Percentiles rank a stretch among this genome's conserved stretches.
Evolutionary conservation across 768 basidiomycete species (phyloP).

Genomic region (Kwoniella shandongensis): DNA sequence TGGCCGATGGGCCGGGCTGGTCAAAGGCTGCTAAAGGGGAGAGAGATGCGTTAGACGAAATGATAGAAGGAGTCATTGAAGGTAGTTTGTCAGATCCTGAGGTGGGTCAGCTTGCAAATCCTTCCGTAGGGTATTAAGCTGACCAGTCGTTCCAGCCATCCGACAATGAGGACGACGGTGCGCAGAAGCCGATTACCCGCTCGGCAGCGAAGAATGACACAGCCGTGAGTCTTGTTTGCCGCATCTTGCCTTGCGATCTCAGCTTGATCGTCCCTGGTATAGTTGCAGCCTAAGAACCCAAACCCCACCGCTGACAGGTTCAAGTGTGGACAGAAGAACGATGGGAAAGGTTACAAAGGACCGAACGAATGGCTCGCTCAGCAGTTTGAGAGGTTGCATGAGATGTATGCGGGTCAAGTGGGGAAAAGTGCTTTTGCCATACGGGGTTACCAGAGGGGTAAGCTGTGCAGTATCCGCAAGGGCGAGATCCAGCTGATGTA

Average conservation of each 20-base stretch:
- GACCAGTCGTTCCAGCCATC: not conserved
- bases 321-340: constrained; percentile 35
- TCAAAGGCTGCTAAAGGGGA: constrained; percentile 6
- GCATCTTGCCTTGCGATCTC: not conserved
- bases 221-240: too few relatives aligned
- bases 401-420: constrained; percentile 31
- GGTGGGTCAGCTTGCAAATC: not conserved
- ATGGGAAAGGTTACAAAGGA: constrained; percentile 26
- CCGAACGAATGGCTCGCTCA: constrained; percentile 46
- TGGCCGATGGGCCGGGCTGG: constrained; percentile 37
- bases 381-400: constrained; percentile 44
- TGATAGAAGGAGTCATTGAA: constrained; percentile 37
- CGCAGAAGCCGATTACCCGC: constrained; percentile 1
- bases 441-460: constrained; percentile 31
- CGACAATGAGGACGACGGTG: constrained; percentile 17
- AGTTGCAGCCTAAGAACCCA: constrained; percentile 3
- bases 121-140: not conserved
- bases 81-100: constrained; percentile 19
- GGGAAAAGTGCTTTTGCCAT: constrained; percentile 43
- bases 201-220: too few relatives aligned
- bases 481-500: too few relatives aligned
- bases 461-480: too few relatives aligned
- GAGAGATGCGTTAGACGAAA: constrained; percentile 44
- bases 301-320: constrained; percentile 19
- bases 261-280: not conserved